phyloP scores from a whole-genome alignment of 805 yeast genomes.

The Hanseniaspora meyeri region DNA sequence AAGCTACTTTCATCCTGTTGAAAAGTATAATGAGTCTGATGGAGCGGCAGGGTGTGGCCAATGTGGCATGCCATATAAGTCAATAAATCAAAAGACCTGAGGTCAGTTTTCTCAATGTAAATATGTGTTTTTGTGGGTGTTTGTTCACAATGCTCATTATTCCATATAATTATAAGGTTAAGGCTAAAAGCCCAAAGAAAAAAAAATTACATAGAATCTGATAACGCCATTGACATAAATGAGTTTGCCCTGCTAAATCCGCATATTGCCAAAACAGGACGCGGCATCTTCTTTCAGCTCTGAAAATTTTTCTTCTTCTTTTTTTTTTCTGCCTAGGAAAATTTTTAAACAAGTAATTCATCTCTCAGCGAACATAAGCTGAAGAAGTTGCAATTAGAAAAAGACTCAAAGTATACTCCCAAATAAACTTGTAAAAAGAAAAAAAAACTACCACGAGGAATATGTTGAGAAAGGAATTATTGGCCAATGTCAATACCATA shows the following conservation, averaged over 20 bases:
- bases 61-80: not conserved
- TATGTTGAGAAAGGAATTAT: conserved; percentile 5
- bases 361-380: not conserved
- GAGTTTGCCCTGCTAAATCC: not conserved
- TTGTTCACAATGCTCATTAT: not conserved
- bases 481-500: not conserved
- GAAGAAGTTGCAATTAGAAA: too few species aligned
- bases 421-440: too few species aligned
- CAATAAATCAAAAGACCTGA: too few species aligned
- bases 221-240: not conserved
- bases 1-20: not conserved
- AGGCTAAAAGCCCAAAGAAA: too few species aligned
- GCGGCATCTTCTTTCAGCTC: not conserved
- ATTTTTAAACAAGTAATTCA: not conserved
- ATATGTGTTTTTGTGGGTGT: too few species aligned
- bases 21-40: not conserved
- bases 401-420: not conserved
- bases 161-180: too few species aligned
- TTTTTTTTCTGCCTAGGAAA: not conserved
- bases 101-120: too few species aligned
- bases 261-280: not conserved
- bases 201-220: not conserved
- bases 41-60: not conserved
- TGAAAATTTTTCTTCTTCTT: not conserved
- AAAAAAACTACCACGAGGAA: too few species aligned